Percentiles rank a stretch among this genome's conserved stretches.
phyloP scores from a whole-genome alignment of 2,329 filamentous ascomycete genomes.

The Gnomoniopsis sp. region DNA sequence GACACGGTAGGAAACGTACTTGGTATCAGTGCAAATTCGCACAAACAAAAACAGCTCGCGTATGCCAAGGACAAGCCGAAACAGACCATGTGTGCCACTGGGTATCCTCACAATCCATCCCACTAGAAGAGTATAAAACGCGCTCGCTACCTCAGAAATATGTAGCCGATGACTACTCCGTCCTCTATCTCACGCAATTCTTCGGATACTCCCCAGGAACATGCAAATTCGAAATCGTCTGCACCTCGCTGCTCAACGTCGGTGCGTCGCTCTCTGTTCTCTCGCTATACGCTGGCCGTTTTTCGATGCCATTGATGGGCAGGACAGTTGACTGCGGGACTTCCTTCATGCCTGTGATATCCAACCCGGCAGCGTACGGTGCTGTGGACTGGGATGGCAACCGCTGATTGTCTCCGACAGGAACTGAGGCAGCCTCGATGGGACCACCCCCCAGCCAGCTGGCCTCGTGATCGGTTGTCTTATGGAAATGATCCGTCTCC shows the following conservation, averaged over 20 bases:
- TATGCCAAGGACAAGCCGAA: conserved; percentile 2
- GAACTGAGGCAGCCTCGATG: neutral
- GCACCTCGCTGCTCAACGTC: conserved; percentile 27
- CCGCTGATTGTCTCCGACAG: neutral
- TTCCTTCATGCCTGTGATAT: conserved; percentile 2
- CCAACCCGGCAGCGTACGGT: neutral
- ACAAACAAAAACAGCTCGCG: no score
- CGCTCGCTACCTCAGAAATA: neutral
- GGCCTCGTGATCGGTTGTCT: conserved; percentile 1
- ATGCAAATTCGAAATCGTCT: conserved; percentile 62
- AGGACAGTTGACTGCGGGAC: neutral
- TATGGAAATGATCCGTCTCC: neutral
- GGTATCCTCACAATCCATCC: neutral
- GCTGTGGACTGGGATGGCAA: neutral
- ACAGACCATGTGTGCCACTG: conserved; percentile 8
- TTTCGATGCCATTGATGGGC: neutral
- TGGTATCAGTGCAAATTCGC: no score
- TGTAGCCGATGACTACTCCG: neutral
- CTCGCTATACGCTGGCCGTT: conserved; percentile 9
- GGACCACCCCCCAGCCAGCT: neutral
- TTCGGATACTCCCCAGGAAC: conserved; percentile 65
- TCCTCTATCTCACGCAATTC: neutral
- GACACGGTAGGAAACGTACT: no score
- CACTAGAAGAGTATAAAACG: neutral
- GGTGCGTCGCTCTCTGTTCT: conserved; percentile 15